Evolutionary conservation across 805 yeast species (phyloP).

Genomic region (Candida dendrica): DNA sequence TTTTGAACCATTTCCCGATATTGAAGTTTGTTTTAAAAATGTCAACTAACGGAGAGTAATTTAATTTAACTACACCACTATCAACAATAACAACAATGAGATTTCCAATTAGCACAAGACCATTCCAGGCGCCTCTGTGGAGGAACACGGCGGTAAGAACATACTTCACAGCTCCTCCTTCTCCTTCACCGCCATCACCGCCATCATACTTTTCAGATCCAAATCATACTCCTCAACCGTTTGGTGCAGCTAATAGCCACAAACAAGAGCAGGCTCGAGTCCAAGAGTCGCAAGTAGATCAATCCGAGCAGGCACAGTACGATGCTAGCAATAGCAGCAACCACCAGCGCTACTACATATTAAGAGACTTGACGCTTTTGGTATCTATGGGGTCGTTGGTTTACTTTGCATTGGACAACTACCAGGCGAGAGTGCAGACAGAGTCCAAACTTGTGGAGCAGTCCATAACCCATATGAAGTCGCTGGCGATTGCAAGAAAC

Average conservation of each 20-base stretch:
- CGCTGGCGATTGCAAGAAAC: conserved; percentile 32
- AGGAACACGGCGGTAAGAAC: no score
- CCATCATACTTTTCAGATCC: conserved; percentile 14
- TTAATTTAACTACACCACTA: no score
- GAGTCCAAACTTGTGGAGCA: conserved; percentile 23
- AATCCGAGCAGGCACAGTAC: no score
- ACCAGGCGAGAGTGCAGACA: conserved; percentile 32
- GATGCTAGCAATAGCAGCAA: no score
- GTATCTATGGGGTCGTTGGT: conserved; percentile 36
- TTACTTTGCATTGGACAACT: conserved; percentile 47
- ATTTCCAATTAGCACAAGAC: no score
- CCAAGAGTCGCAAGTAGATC: not conserved
- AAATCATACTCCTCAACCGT: not conserved
- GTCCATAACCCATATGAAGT: conserved; percentile 25
- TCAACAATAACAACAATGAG: no score
- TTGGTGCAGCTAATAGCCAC: not conserved
- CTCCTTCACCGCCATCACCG: conserved; percentile 6
- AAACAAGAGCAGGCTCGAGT: not conserved
- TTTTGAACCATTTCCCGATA: no score
- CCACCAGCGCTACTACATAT: conserved; percentile 1
- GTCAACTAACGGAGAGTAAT: no score
- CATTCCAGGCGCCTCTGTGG: no score
- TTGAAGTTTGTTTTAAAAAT: no score
- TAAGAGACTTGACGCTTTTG: conserved; percentile 34
- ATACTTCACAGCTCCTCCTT: no score